phyloP scores from a whole-genome alignment of 2,329 filamentous ascomycete genomes.

The Nemania bipapillata region DNA sequence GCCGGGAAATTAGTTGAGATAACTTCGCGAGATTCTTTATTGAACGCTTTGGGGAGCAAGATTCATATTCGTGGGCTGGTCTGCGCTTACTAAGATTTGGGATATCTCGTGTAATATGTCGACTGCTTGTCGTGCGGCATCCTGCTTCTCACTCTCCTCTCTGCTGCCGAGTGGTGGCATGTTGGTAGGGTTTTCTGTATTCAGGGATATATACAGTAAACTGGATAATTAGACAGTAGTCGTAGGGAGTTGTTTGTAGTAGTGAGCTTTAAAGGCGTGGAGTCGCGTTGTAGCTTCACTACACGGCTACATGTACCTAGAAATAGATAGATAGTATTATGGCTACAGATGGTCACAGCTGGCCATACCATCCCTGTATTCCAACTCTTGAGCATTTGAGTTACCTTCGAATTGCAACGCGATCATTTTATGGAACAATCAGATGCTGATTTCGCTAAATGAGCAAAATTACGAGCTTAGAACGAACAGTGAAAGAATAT shows the following conservation, averaged over 20 bases:
- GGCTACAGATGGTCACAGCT: conserved; percentile 42
- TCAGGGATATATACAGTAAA: neutral
- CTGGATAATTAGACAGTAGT: neutral
- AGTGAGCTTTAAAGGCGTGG: conserved; percentile 34
- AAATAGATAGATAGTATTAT: neutral
- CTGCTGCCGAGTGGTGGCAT: conserved; percentile 49
- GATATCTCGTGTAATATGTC: conserved; percentile 87
- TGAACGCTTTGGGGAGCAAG: too few relatives aligned
- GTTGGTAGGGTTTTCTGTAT: neutral
- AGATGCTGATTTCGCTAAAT: neutral
- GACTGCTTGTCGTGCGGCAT: conserved; percentile 82
- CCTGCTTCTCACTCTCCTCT: conserved; percentile 72
- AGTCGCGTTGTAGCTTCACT: conserved; percentile 23
- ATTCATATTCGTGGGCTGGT: neutral
- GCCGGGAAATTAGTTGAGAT: neutral
- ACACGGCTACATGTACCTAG: neutral
- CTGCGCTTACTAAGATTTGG: conserved; percentile 79
- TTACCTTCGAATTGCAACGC: neutral
- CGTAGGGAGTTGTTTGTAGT: neutral
- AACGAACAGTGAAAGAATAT: conserved; percentile 7
- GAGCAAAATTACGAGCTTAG: neutral
- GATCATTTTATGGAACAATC: neutral
- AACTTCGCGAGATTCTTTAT: neutral
- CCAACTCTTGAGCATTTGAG: neutral
- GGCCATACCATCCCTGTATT: conserved; percentile 21